These are phyloP conservation scores for Purshia tridentata DNA, from an alignment of 306 rosid genomes.

Conservation along the genomic window DNA sequence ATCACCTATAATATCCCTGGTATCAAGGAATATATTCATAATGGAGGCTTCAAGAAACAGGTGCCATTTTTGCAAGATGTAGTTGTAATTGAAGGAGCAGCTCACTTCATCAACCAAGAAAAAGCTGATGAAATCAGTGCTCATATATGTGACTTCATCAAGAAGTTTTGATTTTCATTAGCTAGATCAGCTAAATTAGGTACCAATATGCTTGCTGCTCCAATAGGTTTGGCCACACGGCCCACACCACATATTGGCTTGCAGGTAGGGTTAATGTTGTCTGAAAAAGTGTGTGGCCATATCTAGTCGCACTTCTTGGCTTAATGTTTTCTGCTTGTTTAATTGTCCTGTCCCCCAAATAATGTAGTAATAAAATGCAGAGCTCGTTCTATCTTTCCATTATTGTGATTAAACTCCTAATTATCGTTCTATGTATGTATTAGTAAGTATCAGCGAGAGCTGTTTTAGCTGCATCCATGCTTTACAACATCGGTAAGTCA, in stretches of 20 bases:
- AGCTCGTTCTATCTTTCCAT: background rate
- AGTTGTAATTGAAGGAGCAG: constrained; percentile 59
- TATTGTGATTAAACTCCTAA: background rate
- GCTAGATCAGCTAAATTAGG: background rate
- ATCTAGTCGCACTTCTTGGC: background rate
- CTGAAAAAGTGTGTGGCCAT: background rate
- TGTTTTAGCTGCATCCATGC: no score
- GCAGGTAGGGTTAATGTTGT: no score
- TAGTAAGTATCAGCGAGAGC: background rate
- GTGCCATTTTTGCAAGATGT: constrained; percentile 65
- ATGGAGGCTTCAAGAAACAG: constrained; percentile 49
- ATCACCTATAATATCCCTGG: constrained; percentile 55
- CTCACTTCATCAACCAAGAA: constrained; percentile 63
- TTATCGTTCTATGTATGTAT: no score
- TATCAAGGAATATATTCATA: constrained; percentile 48
- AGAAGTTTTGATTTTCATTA: constrained; percentile 40
- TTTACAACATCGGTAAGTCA: no score
- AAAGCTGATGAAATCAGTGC: constrained; percentile 53
- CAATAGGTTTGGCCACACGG: background rate
- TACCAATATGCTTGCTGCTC: background rate
- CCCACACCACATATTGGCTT: no score
- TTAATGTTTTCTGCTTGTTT: background rate
- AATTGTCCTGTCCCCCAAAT: background rate
- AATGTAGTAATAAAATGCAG: background rate
- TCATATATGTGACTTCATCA: constrained; percentile 60